Base-by-base conservation (phyloP, 345 rosid genomes). In the Eutrema yunnanense region DNA sequence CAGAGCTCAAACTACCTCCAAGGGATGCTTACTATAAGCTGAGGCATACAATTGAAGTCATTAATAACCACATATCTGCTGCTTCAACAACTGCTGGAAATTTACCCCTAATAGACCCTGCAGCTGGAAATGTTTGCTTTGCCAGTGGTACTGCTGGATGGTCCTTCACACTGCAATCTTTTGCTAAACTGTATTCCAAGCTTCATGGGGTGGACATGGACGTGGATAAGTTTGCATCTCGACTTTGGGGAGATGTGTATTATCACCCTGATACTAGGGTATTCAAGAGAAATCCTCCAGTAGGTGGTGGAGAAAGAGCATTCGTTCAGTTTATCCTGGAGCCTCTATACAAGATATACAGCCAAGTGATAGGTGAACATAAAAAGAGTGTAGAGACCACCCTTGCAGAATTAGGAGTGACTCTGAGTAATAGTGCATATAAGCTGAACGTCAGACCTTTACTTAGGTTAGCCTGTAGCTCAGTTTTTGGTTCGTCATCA, bases 341-440 rank as follows among this genome's bases (percentile, higher is more conserved):
- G 80, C 99, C 99, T 50, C 87, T 95, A 11, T 95, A 95, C 81
- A 95, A 88, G 77, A 86, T 95, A 83, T 92, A 95, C 76, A 95
- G 99, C 77, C 99, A 92, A 85, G 96, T 95, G 71, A 87, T 95
- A 73, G 98, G 98, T 75, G 99, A 95, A 82, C 99, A 90, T 78
- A 90, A 88, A 83, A 95, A 90, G 84, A 92, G 99, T 63, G 96
- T 90, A 71, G 98, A 95, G 83, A 73, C 96, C 59, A 92, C 97
- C 76, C 98, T 95, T 78, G 90, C 92, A 32, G 99, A 95, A 77
- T 82, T 95, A 65, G 98, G 99, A 47, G 98, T 92, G 66, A 88
- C 96, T 61, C 90, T 95, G 72, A 88, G 92, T 74, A 92, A 88
- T 82, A 86, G 90, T 26, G 90, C 98, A 60, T 95, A 92, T 79